Base-by-base conservation (phyloP, 768 basidiomycete genomes). In the Kwoniella europaea region DNA sequence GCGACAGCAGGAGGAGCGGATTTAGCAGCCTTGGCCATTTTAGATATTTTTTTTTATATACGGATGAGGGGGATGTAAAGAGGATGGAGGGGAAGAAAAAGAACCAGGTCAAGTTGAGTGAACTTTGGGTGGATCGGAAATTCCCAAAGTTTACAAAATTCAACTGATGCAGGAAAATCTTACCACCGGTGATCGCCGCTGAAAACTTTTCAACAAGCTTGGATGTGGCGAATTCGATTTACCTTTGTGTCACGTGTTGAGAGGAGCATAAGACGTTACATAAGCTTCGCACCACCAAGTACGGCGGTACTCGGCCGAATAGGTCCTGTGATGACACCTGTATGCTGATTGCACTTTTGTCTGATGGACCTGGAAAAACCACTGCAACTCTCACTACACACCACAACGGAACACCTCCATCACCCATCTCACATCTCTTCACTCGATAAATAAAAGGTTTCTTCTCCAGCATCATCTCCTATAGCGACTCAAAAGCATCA, bases 11-110 rank as follows among this genome's bases (percentile, higher is more conserved):
- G 65, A 20, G 77, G 68, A 54, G 77, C 71, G 50, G 76, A 29
- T 56, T 76, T 78, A 27, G 73, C 67, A 66, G 79, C 67, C 66
- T 80, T 80, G 55, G 63, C 79, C 79, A 80, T 78, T 75, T 74
- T 80, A 24, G 22, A 35, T 60, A 10, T 44, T 58, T 58, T 70
- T 71, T 50, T 62, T 43, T 44, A 22, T 63, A 54, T 54, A 41
- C 61, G 63, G 18, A 41, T 29, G 52, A 56, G 24, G 61, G 60
- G 53, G 46, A 46, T 44, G 44, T 20, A 57, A 65, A 57, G 60
- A 68, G 54, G 59, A 27, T 18, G 50, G 58, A 62, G 64, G 44
- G 64, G 44, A 52, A 57, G 56, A 57, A 56, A 41, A 67, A 56
- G 60, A 52, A 35, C 10, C 12, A 50, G 16, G 24, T 12, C n/a